Conservation (phyloP, 169 alveolate species). For the Cryptosporidium sp. region DNA sequence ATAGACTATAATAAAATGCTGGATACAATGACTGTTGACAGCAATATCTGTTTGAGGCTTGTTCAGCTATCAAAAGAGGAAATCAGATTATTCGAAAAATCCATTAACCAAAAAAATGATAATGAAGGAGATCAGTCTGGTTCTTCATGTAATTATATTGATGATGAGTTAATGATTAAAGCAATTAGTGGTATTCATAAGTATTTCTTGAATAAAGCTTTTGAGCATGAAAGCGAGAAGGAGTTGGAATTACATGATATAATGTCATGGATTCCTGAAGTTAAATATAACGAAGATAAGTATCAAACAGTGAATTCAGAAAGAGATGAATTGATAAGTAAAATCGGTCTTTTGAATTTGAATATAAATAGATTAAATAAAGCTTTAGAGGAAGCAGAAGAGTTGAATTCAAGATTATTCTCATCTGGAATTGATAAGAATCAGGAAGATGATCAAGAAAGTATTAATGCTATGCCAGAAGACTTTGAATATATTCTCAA, state of each 20-base stretch:
- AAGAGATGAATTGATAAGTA: slow-evolving; percentile 59
- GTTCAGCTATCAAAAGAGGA: slow-evolving; percentile 69
- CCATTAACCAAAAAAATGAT: not conserved
- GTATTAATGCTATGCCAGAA: not conserved
- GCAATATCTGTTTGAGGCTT: slow-evolving; percentile 41
- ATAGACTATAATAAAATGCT: slow-evolving; percentile 30
- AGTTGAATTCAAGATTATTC: slow-evolving; percentile 7
- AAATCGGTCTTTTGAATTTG: slow-evolving; percentile 46
- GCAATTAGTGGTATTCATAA: slow-evolving; percentile 57
- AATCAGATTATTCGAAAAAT: slow-evolving; percentile 13
- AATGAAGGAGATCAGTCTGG: not conserved
- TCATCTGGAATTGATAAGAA: not conserved
- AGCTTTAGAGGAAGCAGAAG: slow-evolving; percentile 54
- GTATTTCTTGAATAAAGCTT: slow-evolving; percentile 40
- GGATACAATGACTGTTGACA: slow-evolving; percentile 55
- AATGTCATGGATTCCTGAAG: not conserved
- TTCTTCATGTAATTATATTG: not conserved
- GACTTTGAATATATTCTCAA: slow-evolving; percentile 33
- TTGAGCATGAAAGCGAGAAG: slow-evolving; percentile 46
- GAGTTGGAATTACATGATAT: slow-evolving; percentile 31
- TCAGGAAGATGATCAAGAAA: not conserved
- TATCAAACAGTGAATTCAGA: slow-evolving; percentile 21
- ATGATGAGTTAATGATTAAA: slow-evolving; percentile 23
- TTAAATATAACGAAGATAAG: slow-evolving; percentile 17
- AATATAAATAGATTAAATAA: slow-evolving; percentile 38